Percentiles rank a stretch among this genome's conserved stretches.
phyloP scores from a whole-genome alignment of 768 basidiomycete species.

The Xerocomellus dryophilus region DNA sequence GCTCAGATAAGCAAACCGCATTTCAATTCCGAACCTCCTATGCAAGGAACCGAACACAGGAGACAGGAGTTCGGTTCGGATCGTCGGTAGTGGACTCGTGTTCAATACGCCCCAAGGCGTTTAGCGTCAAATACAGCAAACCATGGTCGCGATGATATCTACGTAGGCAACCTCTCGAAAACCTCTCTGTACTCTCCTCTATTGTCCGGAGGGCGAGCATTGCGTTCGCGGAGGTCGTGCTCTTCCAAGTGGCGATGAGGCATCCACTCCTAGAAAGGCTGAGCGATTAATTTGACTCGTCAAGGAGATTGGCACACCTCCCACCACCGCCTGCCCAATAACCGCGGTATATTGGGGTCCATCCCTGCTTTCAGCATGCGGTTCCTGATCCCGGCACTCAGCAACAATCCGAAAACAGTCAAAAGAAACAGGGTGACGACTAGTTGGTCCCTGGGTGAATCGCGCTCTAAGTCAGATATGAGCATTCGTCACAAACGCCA shows the following conservation, averaged over 20 bases:
- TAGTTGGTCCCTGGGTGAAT: conserved; percentile 92
- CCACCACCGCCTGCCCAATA: conserved; percentile 73
- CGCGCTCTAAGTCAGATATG: conserved; percentile 61
- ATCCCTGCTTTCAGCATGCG: conserved; percentile 79
- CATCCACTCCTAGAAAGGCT: conserved; percentile 31
- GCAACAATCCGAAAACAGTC: conserved; percentile 79
- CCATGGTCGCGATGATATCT: conserved; percentile 7
- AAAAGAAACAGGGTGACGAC: conserved; percentile 89
- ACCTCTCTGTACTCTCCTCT: conserved; percentile 48
- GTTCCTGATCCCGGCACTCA: conserved; percentile 81
- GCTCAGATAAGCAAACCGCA: conserved; percentile 4
- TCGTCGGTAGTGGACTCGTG: background rate
- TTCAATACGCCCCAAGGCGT: background rate
- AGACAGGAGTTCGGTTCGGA: background rate
- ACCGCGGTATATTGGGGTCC: conserved; percentile 61
- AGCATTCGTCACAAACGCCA: conserved; percentile 29
- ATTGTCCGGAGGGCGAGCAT: conserved; percentile 29
- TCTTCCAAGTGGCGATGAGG: conserved; percentile 55
- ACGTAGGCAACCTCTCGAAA: conserved; percentile 27
- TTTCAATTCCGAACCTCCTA: background rate
- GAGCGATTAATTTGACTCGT: conserved; percentile 20
- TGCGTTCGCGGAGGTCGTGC: conserved; percentile 43
- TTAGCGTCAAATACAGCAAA: background rate
- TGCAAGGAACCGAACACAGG: background rate
- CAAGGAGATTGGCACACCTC: conserved; percentile 52